Evolutionary conservation across 768 basidiomycete species (phyloP).

Genomic region (Gymnopilus junonius): DNA sequence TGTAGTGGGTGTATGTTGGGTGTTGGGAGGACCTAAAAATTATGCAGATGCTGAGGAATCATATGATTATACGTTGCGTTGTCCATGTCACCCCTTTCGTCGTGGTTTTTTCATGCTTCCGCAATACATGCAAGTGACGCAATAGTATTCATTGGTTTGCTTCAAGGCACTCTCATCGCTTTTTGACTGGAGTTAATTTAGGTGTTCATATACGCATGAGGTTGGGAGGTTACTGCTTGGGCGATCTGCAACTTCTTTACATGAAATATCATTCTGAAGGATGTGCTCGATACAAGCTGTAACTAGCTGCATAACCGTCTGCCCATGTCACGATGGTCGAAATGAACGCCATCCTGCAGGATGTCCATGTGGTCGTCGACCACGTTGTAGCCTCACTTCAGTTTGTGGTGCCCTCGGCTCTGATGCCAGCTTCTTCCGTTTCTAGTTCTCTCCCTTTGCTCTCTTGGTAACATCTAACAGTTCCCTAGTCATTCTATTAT

Average conservation of each 20-base stretch:
- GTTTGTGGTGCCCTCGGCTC: background rate
- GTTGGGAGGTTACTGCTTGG: too few species aligned
- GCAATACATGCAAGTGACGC: conserved; percentile 2
- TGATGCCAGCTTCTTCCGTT: background rate
- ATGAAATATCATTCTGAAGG: too few species aligned
- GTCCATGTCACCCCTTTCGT: background rate
- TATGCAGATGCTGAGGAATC: conserved; percentile 3
- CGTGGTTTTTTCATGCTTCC: conserved; percentile 2
- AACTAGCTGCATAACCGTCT: background rate
- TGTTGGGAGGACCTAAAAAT: background rate
- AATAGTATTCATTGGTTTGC: background rate
- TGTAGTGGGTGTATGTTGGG: background rate
- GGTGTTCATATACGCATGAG: background rate
- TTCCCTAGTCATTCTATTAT: background rate
- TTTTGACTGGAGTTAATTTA: too few species aligned
- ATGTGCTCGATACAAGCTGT: background rate
- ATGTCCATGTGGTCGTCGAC: background rate
- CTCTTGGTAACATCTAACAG: background rate
- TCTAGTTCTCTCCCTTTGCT: background rate
- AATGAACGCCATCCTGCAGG: background rate
- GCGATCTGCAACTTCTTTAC: too few species aligned
- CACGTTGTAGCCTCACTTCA: conserved; percentile 10
- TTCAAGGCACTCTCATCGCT: background rate
- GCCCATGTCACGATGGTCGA: background rate
- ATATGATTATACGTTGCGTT: conserved; percentile 11